Conservation (phyloP, 768 basidiomycete species). For the Hemileccinum impolitum region DNA sequence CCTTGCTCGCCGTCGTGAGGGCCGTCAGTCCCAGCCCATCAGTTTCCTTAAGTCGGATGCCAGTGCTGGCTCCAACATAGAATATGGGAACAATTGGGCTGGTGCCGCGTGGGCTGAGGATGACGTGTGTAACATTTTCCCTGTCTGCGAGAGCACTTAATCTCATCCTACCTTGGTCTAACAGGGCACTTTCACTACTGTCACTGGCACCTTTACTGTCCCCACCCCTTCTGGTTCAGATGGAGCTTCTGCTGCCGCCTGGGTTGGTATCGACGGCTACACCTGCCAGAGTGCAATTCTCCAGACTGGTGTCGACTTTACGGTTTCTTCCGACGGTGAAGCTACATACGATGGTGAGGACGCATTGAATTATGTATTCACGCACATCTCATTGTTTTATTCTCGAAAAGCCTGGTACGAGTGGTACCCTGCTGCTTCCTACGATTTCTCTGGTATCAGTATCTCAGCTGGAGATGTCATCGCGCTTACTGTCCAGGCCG, state of each 20-base stretch:
- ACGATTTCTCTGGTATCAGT: neutral
- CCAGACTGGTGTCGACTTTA: constrained; percentile 3
- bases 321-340: neutral
- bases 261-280: constrained; percentile 9
- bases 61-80: neutral
- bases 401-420: constrained; percentile 4
- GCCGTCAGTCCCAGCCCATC: neutral
- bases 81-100: neutral
- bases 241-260: neutral
- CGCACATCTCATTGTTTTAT: neutral
- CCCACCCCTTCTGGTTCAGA: too few relatives aligned
- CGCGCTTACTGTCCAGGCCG: neutral
- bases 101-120: neutral
- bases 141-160: neutral
- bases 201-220: too few relatives aligned
- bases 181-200: neutral
- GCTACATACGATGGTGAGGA: neutral
- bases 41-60: neutral
- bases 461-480: constrained; percentile 1
- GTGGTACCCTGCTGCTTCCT: neutral
- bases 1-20: neutral
- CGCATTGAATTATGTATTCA: too few relatives aligned
- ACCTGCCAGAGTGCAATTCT: neutral
- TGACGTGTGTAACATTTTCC: neutral
- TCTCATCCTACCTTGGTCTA: neutral